phyloP scores from a whole-genome alignment of 164 flowering plant species.

The Piper betle region DNA sequence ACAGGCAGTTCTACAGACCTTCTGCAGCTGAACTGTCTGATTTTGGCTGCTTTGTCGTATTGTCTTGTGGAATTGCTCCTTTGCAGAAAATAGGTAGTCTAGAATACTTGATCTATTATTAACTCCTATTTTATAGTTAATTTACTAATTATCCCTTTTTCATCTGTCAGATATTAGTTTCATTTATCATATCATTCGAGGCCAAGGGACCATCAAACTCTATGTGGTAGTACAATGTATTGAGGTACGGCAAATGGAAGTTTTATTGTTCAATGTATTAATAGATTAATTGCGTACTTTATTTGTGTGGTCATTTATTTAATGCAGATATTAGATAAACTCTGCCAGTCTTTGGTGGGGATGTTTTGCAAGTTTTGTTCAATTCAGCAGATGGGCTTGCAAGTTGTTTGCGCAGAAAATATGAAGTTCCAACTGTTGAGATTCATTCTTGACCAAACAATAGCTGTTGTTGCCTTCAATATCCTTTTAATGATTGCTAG shows the following conservation, averaged over 20 bases:
- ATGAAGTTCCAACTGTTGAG: constrained; percentile 49
- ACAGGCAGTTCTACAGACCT: constrained; percentile 89
- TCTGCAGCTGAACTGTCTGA: constrained; percentile 81
- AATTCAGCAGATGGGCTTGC: constrained; percentile 83
- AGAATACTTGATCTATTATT: neutral
- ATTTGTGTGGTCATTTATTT: neutral
- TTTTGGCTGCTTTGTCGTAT: constrained; percentile 64
- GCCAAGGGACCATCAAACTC: constrained; percentile 92
- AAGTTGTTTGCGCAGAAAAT: constrained; percentile 46
- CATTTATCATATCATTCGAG: constrained; percentile 98
- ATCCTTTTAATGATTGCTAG: constrained; percentile 35
- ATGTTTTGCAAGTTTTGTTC: constrained; percentile 75
- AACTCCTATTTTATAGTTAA: neutral
- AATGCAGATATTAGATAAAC: constrained; percentile 90
- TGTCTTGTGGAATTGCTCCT: constrained; percentile 59
- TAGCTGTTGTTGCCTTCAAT: constrained; percentile 72
- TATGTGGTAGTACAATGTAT: constrained; percentile 96
- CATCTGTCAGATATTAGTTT: constrained; percentile 75
- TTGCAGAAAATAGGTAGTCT: constrained; percentile 59
- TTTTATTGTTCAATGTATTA: neutral
- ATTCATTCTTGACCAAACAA: constrained; percentile 55
- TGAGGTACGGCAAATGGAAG: constrained; percentile 51
- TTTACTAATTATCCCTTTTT: neutral
- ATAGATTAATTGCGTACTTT: neutral
- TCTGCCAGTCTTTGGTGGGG: constrained; percentile 89